Conservation (phyloP, 805 yeast species). For the Cyberlindnera maclurae region DNA sequence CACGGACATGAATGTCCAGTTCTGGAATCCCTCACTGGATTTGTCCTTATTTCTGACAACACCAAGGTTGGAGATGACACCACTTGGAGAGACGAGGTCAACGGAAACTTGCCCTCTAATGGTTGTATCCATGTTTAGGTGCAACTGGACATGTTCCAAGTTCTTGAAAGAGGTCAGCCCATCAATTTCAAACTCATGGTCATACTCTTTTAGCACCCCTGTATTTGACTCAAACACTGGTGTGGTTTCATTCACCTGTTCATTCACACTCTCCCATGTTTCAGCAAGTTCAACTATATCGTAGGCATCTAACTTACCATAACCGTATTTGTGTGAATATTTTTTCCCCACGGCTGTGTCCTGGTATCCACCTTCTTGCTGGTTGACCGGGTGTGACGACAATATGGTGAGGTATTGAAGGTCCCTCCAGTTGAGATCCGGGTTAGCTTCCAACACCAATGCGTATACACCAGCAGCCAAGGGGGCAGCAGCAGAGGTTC, state of each 20-base stretch:
- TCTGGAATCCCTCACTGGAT: conserved; percentile 48
- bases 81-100: conserved; percentile 65
- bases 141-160: conserved; percentile 81
- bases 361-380: conserved; percentile 69
- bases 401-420: conserved; percentile 76
- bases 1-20: conserved; percentile 96
- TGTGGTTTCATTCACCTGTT: conserved; percentile 65
- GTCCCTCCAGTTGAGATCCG: conserved; percentile 92
- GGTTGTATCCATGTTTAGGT: conserved; percentile 59
- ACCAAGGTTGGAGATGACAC: conserved; percentile 69
- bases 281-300: conserved; percentile 64
- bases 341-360: conserved; percentile 49
- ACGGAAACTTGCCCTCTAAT: conserved; percentile 66
- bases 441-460: conserved; percentile 73
- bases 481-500: conserved; percentile 99
- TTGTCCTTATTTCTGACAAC: conserved; percentile 54
- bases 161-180: conserved; percentile 56
- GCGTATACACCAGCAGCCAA: conserved; percentile 95
- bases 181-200: conserved; percentile 39
- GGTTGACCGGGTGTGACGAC: conserved; percentile 62
- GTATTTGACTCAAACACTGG: conserved; percentile 4
- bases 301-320: conserved; percentile 85
- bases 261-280: conserved; percentile 79
- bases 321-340: conserved; percentile 86
- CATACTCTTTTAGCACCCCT: conserved; percentile 16